These are phyloP conservation scores for Elongisporangium prolatum DNA, from an alignment of 352 stramenopile species.

Conservation along the genomic window DNA sequence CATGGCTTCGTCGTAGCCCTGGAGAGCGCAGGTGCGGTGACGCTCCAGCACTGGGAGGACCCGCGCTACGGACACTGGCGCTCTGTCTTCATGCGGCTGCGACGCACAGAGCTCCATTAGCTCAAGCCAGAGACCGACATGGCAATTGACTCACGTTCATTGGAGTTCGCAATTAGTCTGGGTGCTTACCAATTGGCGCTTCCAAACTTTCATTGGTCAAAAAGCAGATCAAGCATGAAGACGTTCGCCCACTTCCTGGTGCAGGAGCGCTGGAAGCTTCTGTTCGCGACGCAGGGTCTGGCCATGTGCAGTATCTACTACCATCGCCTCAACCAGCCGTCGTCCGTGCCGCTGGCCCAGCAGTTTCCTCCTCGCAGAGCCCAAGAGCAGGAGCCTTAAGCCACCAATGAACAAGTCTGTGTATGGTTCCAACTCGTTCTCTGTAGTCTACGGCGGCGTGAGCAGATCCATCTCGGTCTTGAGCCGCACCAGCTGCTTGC, in stretches of 20 bases:
- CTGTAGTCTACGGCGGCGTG: not conserved
- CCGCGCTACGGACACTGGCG: not conserved
- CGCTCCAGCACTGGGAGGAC: not conserved
- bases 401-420: not conserved
- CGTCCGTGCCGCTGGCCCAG: not conserved
- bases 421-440: not conserved
- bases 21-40: not conserved
- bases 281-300: not conserved
- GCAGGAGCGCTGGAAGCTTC: not conserved
- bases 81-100: not conserved
- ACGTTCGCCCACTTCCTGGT: not conserved
- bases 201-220: not conserved
- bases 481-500: conserved; percentile 17
- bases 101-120: not conserved
- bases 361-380: not conserved
- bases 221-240: not conserved
- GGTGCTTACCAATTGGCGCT: not conserved
- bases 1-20: not conserved
- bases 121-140: not conserved
- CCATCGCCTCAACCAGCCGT: not conserved
- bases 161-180: not conserved
- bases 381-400: not conserved
- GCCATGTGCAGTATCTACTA: not conserved
- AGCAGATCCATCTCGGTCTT: conserved; percentile 6
- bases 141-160: not conserved